A percentile compares a stretch with the other conserved stretches of the same genome.
phyloP scores from a whole-genome alignment of 83 land plant genomes.

The Isoetes engelmannii region DNA sequence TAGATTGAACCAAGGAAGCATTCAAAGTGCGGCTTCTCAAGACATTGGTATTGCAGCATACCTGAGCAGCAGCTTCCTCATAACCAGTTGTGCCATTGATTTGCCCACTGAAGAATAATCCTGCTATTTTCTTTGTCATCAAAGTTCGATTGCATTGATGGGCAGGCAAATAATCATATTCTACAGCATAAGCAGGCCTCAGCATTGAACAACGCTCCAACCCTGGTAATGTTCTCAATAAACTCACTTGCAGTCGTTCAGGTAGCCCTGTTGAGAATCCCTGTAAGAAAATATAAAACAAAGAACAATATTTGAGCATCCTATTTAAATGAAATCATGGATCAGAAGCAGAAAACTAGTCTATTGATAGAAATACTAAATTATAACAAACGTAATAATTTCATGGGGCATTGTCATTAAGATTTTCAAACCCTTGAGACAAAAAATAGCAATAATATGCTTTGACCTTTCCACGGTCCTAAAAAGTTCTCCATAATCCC shows the following conservation, averaged over 20 bases:
- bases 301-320: too few relatives aligned
- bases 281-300: slow-evolving; percentile 27
- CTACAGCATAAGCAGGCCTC: slow-evolving; percentile 98
- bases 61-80: slow-evolving; percentile 99
- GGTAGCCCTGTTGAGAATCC: slow-evolving; percentile 98
- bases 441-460: too few relatives aligned
- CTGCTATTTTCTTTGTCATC: slow-evolving; percentile 93
- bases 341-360: too few relatives aligned
- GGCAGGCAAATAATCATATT: slow-evolving; percentile 93
- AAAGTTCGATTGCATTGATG: slow-evolving; percentile 82
- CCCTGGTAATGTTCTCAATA: slow-evolving; percentile 88
- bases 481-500: too few relatives aligned
- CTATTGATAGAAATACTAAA: too few relatives aligned
- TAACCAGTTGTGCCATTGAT: slow-evolving; percentile 99
- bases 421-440: too few relatives aligned
- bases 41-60: slow-evolving; percentile 3
- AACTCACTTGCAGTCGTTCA: slow-evolving; percentile 77
- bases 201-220: slow-evolving; percentile 91
- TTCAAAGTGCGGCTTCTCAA: too few relatives aligned
- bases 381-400: too few relatives aligned
- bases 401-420: too few relatives aligned
- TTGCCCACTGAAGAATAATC: slow-evolving; percentile 95
- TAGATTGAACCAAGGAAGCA: too few relatives aligned
- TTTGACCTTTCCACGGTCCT: too few relatives aligned
- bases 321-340: too few relatives aligned